These are phyloP conservation scores for Voacanga thouarsii DNA, from an alignment of 257 asterid species.

Conservation along the genomic window DNA sequence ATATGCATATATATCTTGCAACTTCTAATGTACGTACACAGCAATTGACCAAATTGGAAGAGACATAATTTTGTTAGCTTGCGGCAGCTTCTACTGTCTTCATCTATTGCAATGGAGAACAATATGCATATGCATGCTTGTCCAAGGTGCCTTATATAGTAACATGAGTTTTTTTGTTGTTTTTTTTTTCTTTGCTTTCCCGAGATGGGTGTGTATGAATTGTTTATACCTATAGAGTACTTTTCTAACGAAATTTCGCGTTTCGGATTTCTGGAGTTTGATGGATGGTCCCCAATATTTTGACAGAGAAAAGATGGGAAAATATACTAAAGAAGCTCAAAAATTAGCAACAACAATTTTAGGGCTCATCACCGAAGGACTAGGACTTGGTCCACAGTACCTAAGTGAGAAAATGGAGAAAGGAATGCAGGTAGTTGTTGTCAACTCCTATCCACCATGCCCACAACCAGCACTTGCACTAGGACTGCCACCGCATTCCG, in stretches of 20 bases:
- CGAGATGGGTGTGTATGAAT: too few species aligned
- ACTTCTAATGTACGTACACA: neutral
- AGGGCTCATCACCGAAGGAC: conserved; percentile 39
- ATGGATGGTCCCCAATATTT: neutral
- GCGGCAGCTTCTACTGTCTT: neutral
- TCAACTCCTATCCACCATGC: conserved; percentile 45
- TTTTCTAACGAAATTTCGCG: neutral
- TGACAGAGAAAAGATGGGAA: conserved; percentile 52
- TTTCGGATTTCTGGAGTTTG: neutral
- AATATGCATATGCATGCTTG: too few species aligned
- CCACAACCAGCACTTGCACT: conserved; percentile 37
- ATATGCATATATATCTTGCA: neutral
- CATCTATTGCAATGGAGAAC: too few species aligned
- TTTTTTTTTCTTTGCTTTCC: neutral
- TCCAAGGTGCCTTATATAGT: too few species aligned
- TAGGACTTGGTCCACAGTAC: conserved; percentile 43
- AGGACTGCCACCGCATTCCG: conserved; percentile 55
- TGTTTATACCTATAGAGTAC: neutral
- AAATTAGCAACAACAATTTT: conserved; percentile 24
- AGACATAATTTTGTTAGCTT: neutral
- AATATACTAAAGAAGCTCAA: conserved; percentile 29
- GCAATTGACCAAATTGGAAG: neutral
- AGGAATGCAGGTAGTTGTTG: conserved; percentile 43
- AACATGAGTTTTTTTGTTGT: too few species aligned
- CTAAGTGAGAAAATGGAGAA: conserved; percentile 23